Conservation (phyloP, 345 rosid genomes). For the Lagerstroemia speciosa region DNA sequence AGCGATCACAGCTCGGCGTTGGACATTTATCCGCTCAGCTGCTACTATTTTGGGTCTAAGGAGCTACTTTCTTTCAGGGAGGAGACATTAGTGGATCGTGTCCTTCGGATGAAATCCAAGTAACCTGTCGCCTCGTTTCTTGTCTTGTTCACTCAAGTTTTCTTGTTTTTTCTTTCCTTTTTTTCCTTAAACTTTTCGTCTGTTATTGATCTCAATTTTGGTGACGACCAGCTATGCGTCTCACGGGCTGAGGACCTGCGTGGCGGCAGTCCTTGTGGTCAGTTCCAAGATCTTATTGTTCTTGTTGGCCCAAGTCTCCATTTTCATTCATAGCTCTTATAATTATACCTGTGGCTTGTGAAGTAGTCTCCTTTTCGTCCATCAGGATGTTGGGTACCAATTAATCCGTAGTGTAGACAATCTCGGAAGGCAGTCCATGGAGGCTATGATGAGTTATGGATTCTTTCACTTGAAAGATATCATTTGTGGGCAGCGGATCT, state of each 20-base stretch:
- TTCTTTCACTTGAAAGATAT: not conserved
- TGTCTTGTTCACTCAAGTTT: not conserved
- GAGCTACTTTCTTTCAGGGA: constrained; percentile 47
- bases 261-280: constrained; percentile 80
- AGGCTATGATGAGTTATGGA: not conserved
- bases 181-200: not conserved
- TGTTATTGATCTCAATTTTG: not conserved
- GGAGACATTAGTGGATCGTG: constrained; percentile 43
- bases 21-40: constrained; percentile 55
- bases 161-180: constrained; percentile 2
- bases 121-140: constrained; percentile 14
- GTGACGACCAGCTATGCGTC: constrained; percentile 39
- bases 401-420: not conserved
- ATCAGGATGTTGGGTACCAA: not conserved
- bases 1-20: constrained; percentile 16
- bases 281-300: constrained; percentile 14
- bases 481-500: no score
- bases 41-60: constrained; percentile 78
- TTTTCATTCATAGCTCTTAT: no score
- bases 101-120: constrained; percentile 60
- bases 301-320: not conserved
- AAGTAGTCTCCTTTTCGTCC: not conserved
- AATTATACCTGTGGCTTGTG: no score
- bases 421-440: not conserved
- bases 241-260: constrained; percentile 73